Percentiles rank a stretch among this genome's conserved stretches.
Evolutionary conservation across 148 eudicot species (phyloP).

Genomic region (Polygonum aviculare): DNA sequence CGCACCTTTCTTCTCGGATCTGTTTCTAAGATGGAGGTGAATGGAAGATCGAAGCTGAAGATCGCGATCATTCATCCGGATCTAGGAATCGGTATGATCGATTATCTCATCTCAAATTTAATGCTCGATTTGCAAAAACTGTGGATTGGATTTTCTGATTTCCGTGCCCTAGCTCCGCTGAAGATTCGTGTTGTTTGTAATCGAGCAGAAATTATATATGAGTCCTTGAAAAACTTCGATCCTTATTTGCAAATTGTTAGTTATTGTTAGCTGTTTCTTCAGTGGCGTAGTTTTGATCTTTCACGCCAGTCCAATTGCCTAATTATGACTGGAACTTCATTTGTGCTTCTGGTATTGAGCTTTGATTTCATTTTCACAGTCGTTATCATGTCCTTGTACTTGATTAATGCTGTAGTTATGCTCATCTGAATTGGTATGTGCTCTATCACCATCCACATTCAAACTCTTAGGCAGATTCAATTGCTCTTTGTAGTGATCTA

Average conservation of each 20-base stretch:
- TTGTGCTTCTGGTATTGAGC: conserved; percentile 1
- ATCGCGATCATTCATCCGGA: conserved; percentile 82
- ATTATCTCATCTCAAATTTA: not conserved
- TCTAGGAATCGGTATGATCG: conserved; percentile 68
- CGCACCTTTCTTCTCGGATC: not conserved
- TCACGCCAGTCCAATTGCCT: not conserved
- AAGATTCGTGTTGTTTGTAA: not conserved
- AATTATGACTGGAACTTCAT: not conserved
- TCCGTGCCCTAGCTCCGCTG: not conserved
- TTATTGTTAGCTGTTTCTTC: not conserved
- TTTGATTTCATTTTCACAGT: not conserved
- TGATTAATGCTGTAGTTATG: not conserved
- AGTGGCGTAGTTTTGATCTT: not conserved
- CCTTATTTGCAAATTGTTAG: not conserved
- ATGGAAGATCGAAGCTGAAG: conserved; percentile 37
- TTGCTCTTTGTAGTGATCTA: not conserved
- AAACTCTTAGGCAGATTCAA: not conserved
- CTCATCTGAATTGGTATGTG: not conserved
- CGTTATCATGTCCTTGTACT: not conserved
- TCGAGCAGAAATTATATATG: not conserved
- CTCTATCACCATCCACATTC: not conserved
- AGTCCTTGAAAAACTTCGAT: not conserved
- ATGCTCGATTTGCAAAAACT: not conserved
- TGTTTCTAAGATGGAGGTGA: conserved; percentile 25
- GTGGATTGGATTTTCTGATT: not conserved